Conservation (phyloP, 2,329 filamentous ascomycete species). For the Esteya vermicola region DNA sequence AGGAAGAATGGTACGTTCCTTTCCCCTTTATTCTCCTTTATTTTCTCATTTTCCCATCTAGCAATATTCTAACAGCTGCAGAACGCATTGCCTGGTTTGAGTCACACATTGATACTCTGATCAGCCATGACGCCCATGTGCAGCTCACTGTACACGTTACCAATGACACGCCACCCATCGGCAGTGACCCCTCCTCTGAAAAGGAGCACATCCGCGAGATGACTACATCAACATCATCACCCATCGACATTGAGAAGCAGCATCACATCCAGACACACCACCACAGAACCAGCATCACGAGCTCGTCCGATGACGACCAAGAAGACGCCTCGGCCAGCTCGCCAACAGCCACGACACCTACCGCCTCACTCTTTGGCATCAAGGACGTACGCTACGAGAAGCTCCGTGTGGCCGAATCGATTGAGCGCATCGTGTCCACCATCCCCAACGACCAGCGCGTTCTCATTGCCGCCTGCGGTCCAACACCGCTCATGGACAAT, state of each 20-base stretch:
- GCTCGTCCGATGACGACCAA: not conserved
- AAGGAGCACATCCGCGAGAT: not conserved
- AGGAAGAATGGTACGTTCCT: not conserved
- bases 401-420: not conserved
- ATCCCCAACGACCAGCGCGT: slow-evolving; percentile 20
- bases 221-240: too few species aligned
- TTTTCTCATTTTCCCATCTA: not conserved
- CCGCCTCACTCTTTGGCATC: not conserved
- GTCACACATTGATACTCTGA: not conserved
- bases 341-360: not conserved
- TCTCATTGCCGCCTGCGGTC: slow-evolving; percentile 33
- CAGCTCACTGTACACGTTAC: slow-evolving; percentile 1
- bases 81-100: not conserved
- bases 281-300: not conserved
- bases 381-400: slow-evolving; percentile 2
- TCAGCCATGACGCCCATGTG: not conserved
- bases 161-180: not conserved
- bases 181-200: not conserved
- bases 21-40: not conserved
- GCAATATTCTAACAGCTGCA: not conserved
- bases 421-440: not conserved
- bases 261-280: too few species aligned
- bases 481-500: slow-evolving; percentile 25
- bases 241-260: not conserved
- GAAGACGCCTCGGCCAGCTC: not conserved